Conservation (phyloP, 2,329 filamentous ascomycete genomes). For the Fusarium zealandicum region DNA sequence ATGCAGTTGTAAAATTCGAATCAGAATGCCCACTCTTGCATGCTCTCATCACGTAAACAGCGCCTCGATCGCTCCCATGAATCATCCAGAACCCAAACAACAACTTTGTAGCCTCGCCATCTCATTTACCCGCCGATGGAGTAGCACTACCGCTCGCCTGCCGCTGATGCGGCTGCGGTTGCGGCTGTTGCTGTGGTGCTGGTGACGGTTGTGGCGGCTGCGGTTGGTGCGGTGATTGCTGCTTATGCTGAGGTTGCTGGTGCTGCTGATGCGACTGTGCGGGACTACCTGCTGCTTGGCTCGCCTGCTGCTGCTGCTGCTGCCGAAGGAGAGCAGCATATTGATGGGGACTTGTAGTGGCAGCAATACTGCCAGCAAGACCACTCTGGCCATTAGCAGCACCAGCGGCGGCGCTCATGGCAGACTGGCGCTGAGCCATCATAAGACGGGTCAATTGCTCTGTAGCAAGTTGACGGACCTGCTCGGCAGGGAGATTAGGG, state of each 20-base stretch:
- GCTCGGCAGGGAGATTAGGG: constrained; percentile 58
- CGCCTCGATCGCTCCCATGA: constrained; percentile 18
- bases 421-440: constrained; percentile 58
- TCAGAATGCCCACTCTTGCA: constrained; percentile 22
- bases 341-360: constrained; percentile 63
- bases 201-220: constrained; percentile 28
- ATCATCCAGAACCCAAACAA: constrained; percentile 24
- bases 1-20: constrained; percentile 25
- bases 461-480: constrained; percentile 59
- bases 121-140: constrained; percentile 44
- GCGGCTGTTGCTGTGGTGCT: constrained; percentile 33
- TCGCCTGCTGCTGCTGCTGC: constrained; percentile 60
- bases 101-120: background rate
- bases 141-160: constrained; percentile 52
- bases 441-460: constrained; percentile 58
- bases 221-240: constrained; percentile 35
- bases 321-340: constrained; percentile 66
- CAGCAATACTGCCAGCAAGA: constrained; percentile 57
- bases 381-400: constrained; percentile 54
- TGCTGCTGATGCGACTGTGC: constrained; percentile 41
- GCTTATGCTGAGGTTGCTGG: constrained; percentile 28
- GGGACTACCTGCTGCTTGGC: constrained; percentile 42
- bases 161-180: constrained; percentile 40
- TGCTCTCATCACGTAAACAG: constrained; percentile 29
- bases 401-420: constrained; percentile 64